These are phyloP conservation scores for Termitomyces sp. DNA, from an alignment of 1,284 basidiomycete genomes.

Conservation along the genomic window DNA sequence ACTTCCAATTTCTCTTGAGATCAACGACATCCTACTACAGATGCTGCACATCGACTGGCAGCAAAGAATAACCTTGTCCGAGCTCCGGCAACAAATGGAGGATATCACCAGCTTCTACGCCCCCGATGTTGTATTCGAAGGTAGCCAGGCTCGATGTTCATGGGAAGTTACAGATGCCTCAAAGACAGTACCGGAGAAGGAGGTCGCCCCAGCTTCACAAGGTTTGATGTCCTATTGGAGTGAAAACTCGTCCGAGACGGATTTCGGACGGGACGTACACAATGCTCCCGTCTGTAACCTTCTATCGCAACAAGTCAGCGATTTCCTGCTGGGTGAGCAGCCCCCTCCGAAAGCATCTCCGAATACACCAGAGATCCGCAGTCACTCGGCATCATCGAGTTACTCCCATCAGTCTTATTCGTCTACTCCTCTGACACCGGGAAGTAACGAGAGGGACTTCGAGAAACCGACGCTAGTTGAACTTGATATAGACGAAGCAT, in stretches of 20 bases:
- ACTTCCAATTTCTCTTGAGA: conserved; percentile 64
- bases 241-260: conserved; percentile 45
- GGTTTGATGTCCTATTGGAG: conserved; percentile 46
- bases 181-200: conserved; percentile 24
- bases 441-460: conserved; percentile 28
- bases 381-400: conserved; percentile 11
- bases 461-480: conserved; percentile 13
- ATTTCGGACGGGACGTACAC: conserved; percentile 29
- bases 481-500: conserved; percentile 10
- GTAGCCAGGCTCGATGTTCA: conserved; percentile 68
- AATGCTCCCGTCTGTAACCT: conserved; percentile 21
- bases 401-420: conserved; percentile 30
- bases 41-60: conserved; percentile 70
- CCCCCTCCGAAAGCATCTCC: neutral
- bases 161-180: conserved; percentile 66
- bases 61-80: conserved; percentile 56
- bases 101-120: conserved; percentile 64
- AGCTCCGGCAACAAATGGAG: conserved; percentile 65
- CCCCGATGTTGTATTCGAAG: conserved; percentile 67
- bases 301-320: conserved; percentile 14
- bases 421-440: conserved; percentile 35
- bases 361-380: conserved; percentile 2
- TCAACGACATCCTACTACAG: conserved; percentile 59
- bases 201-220: conserved; percentile 18
- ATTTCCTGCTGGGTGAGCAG: conserved; percentile 9